Base-by-base conservation (phyloP, 192 early-diverging fungal genomes). In the Haplosporangium gracile region DNA sequence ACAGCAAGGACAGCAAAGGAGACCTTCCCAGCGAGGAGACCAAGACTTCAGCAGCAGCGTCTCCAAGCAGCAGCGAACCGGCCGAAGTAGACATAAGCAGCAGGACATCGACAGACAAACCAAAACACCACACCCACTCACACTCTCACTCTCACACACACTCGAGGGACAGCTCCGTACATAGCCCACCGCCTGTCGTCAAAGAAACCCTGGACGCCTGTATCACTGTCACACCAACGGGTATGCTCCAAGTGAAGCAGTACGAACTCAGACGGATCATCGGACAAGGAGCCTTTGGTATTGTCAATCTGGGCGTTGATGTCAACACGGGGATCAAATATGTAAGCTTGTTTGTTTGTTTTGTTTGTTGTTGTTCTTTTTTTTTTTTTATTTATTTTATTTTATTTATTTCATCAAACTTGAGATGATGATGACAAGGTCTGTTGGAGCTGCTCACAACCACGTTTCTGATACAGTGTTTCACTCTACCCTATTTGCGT, bases 211-310 rank as follows among this genome's bases (percentile, higher is more conserved):
- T 86, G 69, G 76, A 86, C 36, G 98, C 98, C 18, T 86, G 90
- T 38, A 88, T 95, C 6, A 90, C 86, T 40, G 96, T 97, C 78
- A 91, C 89, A 57, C 91, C 90, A 15, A 92, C 95, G 18, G 97
- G 97, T 42, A 57, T 89, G 22, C 89, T 92, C 60, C 90, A 92
- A 39, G 88, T 99, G 70, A 98, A 97, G 91, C 93, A 98, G 68
- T 99, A 99, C 79, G 68, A 92, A 16, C 77, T 99, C 15, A 89
- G 91, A 73, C 88, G 92, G 68, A 90, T 93, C 74, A 93, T 99
- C 65, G 99, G 99, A 10, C 88, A 92, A 29, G 99, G 99, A 26
- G 92, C 95, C 53, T 99, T 93, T 87, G 99, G 99, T n/a, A 96
- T 93, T 8, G 98, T 99, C 2, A 93, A 95, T 83, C 85, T 95